Evolutionary conservation across 2,329 filamentous ascomycete species (phyloP).

Genomic region (Fusarium pseudocircinatum): DNA sequence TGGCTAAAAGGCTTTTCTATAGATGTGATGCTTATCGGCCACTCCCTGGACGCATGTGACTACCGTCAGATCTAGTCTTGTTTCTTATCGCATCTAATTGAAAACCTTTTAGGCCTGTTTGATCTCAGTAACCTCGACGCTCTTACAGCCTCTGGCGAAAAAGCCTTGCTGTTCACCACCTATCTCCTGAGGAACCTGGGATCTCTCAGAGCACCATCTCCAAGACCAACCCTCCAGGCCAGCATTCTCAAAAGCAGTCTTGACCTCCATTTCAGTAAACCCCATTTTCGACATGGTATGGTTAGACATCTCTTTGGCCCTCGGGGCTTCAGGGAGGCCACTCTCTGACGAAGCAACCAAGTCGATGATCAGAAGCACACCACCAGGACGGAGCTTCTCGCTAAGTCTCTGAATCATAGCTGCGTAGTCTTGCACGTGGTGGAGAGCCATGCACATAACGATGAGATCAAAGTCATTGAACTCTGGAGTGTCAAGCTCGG

Average conservation of each 20-base stretch:
- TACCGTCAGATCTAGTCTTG: neutral
- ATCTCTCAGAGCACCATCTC: neutral
- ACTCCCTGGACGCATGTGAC: accelerated
- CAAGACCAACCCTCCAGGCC: neutral
- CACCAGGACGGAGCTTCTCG: neutral
- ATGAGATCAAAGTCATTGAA: neutral
- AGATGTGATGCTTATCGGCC: neutral
- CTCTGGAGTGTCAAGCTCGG: neutral
- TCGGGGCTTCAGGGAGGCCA: neutral
- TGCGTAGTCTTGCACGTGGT: neutral
- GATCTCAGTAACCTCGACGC: no score
- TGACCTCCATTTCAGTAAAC: neutral
- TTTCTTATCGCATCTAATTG: accelerated
- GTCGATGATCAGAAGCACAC: neutral
- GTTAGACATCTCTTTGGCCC: neutral
- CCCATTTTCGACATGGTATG: neutral
- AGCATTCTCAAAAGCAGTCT: neutral
- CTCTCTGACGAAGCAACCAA: neutral
- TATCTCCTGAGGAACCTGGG: neutral
- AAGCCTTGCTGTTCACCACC: neutral
- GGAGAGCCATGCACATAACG: neutral
- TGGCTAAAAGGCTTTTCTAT: no score
- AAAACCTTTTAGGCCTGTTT: neutral
- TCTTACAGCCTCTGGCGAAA: neutral
- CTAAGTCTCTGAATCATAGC: neutral